Percentiles rank a stretch among this genome's conserved stretches.
Conservation (phyloP, 352 stramenopile species). For the Globisporangium spinosum region DNA sequence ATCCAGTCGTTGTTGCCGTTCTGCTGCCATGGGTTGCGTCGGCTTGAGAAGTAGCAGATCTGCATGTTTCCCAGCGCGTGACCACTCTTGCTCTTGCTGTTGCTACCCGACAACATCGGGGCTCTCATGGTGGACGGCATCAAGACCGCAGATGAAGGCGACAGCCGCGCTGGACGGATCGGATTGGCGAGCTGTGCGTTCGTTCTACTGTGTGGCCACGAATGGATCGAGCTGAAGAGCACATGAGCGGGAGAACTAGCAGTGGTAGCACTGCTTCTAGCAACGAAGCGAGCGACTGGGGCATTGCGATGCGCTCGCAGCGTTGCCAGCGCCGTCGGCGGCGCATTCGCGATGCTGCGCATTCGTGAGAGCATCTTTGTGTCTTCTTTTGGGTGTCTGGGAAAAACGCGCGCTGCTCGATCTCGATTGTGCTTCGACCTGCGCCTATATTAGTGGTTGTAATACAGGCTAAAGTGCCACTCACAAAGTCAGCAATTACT, state of each 20-base stretch:
- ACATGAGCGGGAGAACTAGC: not conserved
- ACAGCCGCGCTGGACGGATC: not conserved
- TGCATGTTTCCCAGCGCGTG: conserved; percentile 11
- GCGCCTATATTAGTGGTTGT: no score
- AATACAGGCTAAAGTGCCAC: no score
- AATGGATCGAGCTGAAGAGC: conserved; percentile 5
- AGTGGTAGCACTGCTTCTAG: not conserved
- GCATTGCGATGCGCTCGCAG: not conserved
- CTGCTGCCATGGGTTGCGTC: conserved; percentile 36
- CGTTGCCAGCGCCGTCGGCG: not conserved
- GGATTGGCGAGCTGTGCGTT: not conserved
- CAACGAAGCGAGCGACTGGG: not conserved
- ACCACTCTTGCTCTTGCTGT: not conserved
- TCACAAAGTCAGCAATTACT: no score
- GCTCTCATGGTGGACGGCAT: conserved; percentile 1
- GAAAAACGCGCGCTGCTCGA: not conserved
- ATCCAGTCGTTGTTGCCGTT: conserved; percentile 41
- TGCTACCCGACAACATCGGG: not conserved
- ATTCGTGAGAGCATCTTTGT: conserved; percentile 9
- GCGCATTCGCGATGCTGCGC: conserved; percentile 1
- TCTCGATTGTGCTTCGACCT: no score
- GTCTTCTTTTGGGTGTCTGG: not conserved
- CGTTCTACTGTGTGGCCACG: not conserved
- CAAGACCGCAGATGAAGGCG: conserved; percentile 1
- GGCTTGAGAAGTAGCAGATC: conserved; percentile 30